Evolutionary conservation across 306 rosid species (phyloP).

Genomic region (Hippophae gyantsensis): DNA sequence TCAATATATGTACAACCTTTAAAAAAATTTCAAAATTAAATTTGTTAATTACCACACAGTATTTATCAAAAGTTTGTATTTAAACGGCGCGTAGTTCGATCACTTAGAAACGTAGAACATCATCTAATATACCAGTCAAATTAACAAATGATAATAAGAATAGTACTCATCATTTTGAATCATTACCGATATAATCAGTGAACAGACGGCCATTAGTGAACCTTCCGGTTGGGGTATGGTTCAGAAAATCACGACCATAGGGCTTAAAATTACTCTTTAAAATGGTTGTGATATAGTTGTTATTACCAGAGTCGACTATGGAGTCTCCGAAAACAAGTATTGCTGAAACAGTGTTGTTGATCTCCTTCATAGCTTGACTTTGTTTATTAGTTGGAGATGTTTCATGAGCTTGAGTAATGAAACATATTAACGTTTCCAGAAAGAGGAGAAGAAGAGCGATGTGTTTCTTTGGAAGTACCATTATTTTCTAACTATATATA

Average conservation of each 20-base stretch:
- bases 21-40: too few species aligned
- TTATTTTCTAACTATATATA: not conserved
- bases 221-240: conserved; percentile 50
- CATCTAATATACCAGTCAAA: too few species aligned
- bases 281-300: conserved; percentile 40
- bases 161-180: too few species aligned
- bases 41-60: too few species aligned
- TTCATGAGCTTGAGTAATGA: conserved; percentile 12
- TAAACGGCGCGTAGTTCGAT: too few species aligned
- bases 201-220: conserved; percentile 57
- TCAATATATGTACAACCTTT: too few species aligned
- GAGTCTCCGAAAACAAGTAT: conserved; percentile 69
- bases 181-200: conserved; percentile 44
- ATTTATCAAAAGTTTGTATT: too few species aligned
- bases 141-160: too few species aligned
- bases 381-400: not conserved
- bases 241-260: conserved; percentile 51
- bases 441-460: conserved; percentile 8
- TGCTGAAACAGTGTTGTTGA: conserved; percentile 45
- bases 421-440: conserved; percentile 9
- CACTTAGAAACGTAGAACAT: too few species aligned
- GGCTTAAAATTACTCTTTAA: conserved; percentile 55
- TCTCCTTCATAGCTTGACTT: not conserved
- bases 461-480: conserved; percentile 15
- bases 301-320: conserved; percentile 61